A percentile compares a stretch with the other conserved stretches of the same genome.
Conservation (phyloP, 192 early-diverging fungal genomes). For the Dissophora ornata region DNA sequence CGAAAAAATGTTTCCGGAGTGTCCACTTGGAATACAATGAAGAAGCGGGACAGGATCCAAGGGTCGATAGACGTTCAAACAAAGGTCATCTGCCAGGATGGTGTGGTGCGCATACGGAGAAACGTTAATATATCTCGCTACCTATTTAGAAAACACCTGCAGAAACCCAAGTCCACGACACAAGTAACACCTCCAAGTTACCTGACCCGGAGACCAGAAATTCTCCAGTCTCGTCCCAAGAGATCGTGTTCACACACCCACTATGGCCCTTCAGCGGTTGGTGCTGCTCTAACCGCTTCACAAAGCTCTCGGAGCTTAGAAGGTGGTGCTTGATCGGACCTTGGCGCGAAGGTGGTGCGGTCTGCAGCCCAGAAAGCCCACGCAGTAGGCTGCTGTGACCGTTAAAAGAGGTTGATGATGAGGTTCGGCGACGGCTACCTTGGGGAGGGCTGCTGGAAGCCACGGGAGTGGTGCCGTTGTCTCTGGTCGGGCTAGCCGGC, state of each 20-base stretch:
- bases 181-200: too few relatives aligned
- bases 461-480: too few relatives aligned
- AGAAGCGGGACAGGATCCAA: conserved; percentile 46
- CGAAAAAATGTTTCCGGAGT: conserved; percentile 82
- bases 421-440: neutral
- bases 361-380: conserved; percentile 9
- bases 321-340: conserved; percentile 17
- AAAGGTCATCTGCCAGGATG: conserved; percentile 56
- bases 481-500: too few relatives aligned
- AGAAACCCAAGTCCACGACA: too few relatives aligned
- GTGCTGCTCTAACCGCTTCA: conserved; percentile 48
- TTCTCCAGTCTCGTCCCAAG: conserved; percentile 58
- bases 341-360: conserved; percentile 7
- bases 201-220: conserved; percentile 60
- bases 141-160: too few relatives aligned
- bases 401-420: neutral
- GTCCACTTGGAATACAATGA: conserved; percentile 65
- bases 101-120: too few relatives aligned
- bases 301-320: conserved; percentile 33
- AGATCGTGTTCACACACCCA: conserved; percentile 68
- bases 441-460: neutral
- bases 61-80: conserved; percentile 60
- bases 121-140: too few relatives aligned
- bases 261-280: conserved; percentile 55
- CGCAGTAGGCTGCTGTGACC: conserved; percentile 2